Evolutionary conservation across 169 alveolate species (phyloP), one percentile per base, ranked within the genome.

Genomic region (Plasmodium yoelii): DNA sequence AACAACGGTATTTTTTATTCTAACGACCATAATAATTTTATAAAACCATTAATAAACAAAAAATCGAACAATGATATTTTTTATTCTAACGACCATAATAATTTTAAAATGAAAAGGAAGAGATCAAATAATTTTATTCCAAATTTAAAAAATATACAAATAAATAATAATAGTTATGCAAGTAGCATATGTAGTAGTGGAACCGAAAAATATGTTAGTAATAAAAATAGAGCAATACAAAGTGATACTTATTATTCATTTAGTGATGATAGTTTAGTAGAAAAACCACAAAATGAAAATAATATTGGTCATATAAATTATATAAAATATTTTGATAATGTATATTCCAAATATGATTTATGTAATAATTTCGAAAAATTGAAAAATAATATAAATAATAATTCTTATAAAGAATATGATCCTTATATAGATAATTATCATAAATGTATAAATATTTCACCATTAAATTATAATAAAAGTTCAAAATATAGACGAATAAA

Each of bases 291-390:
- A 28, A 13, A 53, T 4, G 9, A 15, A 39, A 22, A 28, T 24
- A 10, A n/a, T n/a, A n/a, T n/a, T 10, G 64, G 19, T 24, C 56
- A 77, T 24, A 42, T 64, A 44, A 68, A 47, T 26, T 64, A 42
- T 68, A 56, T 47, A 12, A 51, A 68, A 12, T 77, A 77, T 26
- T 77, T 77, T 46, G 47, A 63, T 51, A 64, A 64, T 55, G 46
- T 77, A 7, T 77, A 77, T 46, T 15, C 74, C 9, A 77, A 77
- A 69, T 77, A 77, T 42, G 42, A 77, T 22, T n/a, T 51, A 46
- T 9, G 46, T 77, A 68, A 77, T 9, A 63, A 57, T 59, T 39
- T 73, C 1, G n/a, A 49, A 18, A 51, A n/a, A 9, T 59, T n/a
- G 26, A 49, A 18, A 63, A 57, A 46, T 9, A 59, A 63, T 18